phyloP scores from a whole-genome alignment of 495 filamentous ascomycete species.

The Poronia punctata region DNA sequence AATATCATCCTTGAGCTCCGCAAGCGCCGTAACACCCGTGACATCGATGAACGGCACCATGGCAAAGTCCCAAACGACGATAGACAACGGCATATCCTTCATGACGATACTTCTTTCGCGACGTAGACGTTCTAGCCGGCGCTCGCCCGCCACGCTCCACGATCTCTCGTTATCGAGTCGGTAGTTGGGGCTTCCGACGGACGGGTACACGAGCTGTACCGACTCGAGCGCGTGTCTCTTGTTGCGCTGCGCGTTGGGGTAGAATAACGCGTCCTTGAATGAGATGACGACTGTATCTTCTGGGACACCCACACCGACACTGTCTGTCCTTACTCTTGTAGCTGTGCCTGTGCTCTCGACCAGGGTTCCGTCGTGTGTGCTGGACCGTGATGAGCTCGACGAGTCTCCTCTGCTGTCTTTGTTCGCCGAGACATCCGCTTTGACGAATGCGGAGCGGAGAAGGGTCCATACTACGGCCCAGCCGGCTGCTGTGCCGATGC shows the following conservation, averaged over 20 bases:
- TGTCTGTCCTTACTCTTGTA: slow-evolving; percentile 12
- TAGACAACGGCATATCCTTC: slow-evolving; percentile 19
- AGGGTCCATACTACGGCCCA: slow-evolving; percentile 40
- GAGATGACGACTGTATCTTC: slow-evolving; percentile 34
- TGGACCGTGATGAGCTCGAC: slow-evolving; percentile 9
- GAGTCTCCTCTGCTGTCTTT: slow-evolving; percentile 1
- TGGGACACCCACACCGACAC: slow-evolving; percentile 18
- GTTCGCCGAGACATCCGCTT: slow-evolving; percentile 15
- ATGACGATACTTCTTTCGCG: slow-evolving; percentile 12
- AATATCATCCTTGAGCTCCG: slow-evolving; percentile 26
- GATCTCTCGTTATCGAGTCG: slow-evolving; percentile 29
- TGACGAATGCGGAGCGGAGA: slow-evolving; percentile 37
- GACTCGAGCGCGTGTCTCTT: slow-evolving; percentile 34
- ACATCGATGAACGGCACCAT: slow-evolving; percentile 26
- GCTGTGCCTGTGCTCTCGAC: slow-evolving; percentile 3
- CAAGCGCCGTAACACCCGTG: slow-evolving; percentile 24
- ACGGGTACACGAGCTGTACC: slow-evolving; percentile 31
- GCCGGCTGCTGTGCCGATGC: slow-evolving; percentile 40
- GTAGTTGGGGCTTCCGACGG: slow-evolving; percentile 26
- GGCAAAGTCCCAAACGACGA: slow-evolving; percentile 26
- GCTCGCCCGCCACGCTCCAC: slow-evolving; percentile 40
- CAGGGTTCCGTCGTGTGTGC: no score
- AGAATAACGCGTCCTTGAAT: slow-evolving; percentile 40
- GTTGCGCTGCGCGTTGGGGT: slow-evolving; percentile 41
- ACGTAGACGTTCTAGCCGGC: slow-evolving; percentile 24